Base-by-base conservation (phyloP, 2,329 filamentous ascomycete genomes). In the Dothideomycetidae sp. region DNA sequence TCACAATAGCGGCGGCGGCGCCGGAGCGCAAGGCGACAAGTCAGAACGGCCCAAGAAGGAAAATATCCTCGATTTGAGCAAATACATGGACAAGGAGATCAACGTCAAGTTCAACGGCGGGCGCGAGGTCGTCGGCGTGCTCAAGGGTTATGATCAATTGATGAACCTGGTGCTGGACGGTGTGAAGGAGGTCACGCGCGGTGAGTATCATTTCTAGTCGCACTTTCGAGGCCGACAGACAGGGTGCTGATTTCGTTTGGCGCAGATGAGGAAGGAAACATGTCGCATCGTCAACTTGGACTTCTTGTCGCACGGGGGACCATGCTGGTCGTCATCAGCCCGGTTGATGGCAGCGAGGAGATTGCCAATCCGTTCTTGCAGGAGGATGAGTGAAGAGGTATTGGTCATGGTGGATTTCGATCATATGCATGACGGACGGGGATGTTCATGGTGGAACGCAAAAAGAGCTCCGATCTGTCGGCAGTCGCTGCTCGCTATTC, bases 161-260 rank as follows among this genome's bases (percentile, higher is more conserved):
- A 96, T 96, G 86, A 98, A 98, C 58, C 69, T 98, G 44, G 90
- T 98, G 16, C 67, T 98, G 40, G 90, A 96, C 53, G 82, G 96
- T 49, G 88, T 93, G 36, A 77, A 90, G 57, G 90, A 98, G 59
- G 71, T 79, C 33, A 76, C 94, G 61, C 73, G 80, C 67, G 88
- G 88, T 93, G 63, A 44, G 69, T 51, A n/a, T n/a, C n/a, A n/a
- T n/a, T n/a, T n/a, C 10, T 11, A 33, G n/a, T 28, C 13, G 12
- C 2, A 4, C 11, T 36, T 21, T 16, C 30, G 5, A 12, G 9
- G 10, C 7, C 9, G 9, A 10, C 15, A 16, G 5, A 33, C 9
- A n/a, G 4, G 5, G 15, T 29, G 35, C 39, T 37, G 29, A n/a
- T n/a, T n/a, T n/a, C 46, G 18, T 10, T 4, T 49, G 29, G 5